Evolutionary conservation across 2,329 filamentous ascomycete species (phyloP).

Genomic region (Xylariaceae sp.): DNA sequence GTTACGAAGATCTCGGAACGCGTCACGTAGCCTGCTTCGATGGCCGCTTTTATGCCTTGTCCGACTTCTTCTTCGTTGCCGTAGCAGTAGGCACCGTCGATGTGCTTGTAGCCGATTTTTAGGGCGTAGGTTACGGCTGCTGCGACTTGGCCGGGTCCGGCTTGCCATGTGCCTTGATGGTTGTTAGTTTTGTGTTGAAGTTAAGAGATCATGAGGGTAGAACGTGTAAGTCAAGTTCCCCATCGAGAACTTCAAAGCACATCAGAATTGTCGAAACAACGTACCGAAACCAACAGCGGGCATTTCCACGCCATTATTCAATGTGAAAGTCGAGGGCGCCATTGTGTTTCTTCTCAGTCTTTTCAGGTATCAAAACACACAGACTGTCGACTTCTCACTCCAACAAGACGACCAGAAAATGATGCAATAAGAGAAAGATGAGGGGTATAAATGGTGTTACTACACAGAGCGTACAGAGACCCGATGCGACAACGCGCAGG

Average conservation of each 20-base stretch:
- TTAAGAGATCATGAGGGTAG: too few species aligned
- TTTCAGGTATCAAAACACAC: too few species aligned
- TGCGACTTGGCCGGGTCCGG: conserved; percentile 52
- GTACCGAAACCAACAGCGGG: conserved; percentile 59
- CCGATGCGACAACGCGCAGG: neutral
- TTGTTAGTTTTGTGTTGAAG: too few species aligned
- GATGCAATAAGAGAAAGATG: neutral
- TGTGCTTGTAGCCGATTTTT: conserved; percentile 51
- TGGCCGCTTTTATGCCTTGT: conserved; percentile 67
- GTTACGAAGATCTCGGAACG: conserved; percentile 78
- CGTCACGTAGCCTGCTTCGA: conserved; percentile 62
- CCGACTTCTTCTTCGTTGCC: conserved; percentile 81
- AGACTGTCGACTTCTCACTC: too few species aligned
- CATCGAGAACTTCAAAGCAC: too few species aligned
- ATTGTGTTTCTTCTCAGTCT: conserved; percentile 34
- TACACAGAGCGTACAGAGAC: neutral
- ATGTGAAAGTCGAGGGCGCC: conserved; percentile 53
- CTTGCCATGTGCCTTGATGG: conserved; percentile 62
- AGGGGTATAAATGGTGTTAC: neutral
- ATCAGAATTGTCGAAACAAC: conserved; percentile 11
- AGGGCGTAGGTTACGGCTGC: conserved; percentile 55
- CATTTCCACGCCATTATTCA: conserved; percentile 60
- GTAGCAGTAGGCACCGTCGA: conserved; percentile 73
- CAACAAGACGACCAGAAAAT: too few species aligned
- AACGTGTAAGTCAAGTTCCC: neutral